Evolutionary conservation across 169 alveolate species (phyloP).

Genomic region (Neospora caninum): DNA sequence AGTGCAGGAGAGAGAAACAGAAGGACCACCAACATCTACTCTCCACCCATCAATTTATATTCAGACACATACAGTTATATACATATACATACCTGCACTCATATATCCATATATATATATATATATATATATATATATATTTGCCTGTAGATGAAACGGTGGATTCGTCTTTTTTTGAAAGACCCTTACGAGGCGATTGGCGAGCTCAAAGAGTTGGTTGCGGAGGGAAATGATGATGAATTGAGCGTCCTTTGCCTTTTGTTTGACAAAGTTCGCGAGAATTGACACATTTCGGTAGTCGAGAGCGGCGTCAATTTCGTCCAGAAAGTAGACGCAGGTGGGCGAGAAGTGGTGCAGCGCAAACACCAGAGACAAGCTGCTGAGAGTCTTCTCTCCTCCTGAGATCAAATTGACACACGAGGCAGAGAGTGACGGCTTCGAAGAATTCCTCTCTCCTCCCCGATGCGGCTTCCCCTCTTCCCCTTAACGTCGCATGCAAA

Average conservation of each 20-base stretch:
- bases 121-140: background rate
- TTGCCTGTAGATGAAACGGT: background rate
- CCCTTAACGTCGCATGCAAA: background rate
- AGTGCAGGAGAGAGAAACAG: too few species aligned
- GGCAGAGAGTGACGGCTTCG: background rate
- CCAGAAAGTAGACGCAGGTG: slow-evolving; percentile 98
- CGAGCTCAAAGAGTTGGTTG: slow-evolving; percentile 93
- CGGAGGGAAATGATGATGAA: slow-evolving; percentile 95
- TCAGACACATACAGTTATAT: background rate
- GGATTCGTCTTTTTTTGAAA: background rate
- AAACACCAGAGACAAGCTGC: slow-evolving; percentile 96
- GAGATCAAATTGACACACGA: background rate
- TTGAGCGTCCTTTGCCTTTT: slow-evolving; percentile 96
- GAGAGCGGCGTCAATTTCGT: slow-evolving; percentile 99
- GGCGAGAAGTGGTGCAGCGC: slow-evolving; percentile 99
- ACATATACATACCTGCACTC: background rate
- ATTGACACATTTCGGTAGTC: slow-evolving; percentile 96
- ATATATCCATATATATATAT: background rate
- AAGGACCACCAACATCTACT: too few species aligned
- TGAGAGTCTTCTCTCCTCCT: slow-evolving; percentile 98
- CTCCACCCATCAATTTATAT: too few species aligned
- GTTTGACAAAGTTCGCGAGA: slow-evolving; percentile 89
- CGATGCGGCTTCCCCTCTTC: background rate
- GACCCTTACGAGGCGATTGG: slow-evolving; percentile 77
- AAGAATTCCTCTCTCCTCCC: background rate